Conservation (phyloP, 2,329 filamentous ascomycete genomes). For the Rhynchosporium agropyri region DNA sequence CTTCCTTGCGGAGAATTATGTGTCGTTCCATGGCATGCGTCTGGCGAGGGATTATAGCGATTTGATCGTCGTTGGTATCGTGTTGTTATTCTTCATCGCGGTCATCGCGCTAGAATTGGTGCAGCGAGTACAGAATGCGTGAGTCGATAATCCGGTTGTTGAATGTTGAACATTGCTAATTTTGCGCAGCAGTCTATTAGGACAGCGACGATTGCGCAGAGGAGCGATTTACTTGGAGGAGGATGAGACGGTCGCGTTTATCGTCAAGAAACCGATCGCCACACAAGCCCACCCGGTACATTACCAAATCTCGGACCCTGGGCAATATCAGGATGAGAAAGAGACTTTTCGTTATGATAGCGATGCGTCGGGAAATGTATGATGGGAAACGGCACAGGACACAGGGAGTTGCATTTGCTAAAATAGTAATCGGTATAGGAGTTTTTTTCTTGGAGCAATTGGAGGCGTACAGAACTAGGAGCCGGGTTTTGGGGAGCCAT, state of each 20-base stretch:
- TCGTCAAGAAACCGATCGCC: slow-evolving; percentile 28
- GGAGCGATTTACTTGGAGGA: slow-evolving; percentile 36
- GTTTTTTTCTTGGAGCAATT: background rate
- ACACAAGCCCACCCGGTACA: slow-evolving; percentile 14
- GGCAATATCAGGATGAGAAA: slow-evolving; percentile 20
- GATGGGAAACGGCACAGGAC: background rate
- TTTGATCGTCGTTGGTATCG: slow-evolving; percentile 39
- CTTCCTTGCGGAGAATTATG: slow-evolving; percentile 15
- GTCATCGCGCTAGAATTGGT: slow-evolving; percentile 35
- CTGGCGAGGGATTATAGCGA: slow-evolving; percentile 34
- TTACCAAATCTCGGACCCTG: slow-evolving; percentile 1
- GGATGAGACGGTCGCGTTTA: slow-evolving; percentile 29
- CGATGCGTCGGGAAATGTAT: slow-evolving; percentile 27
- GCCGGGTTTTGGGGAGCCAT: no score
- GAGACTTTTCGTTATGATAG: slow-evolving; percentile 27
- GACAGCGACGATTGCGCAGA: slow-evolving; percentile 3
- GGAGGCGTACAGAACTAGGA: no score
- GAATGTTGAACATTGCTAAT: no score
- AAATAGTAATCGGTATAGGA: background rate
- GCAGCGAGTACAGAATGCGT: slow-evolving; percentile 33
- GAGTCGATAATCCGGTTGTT: slow-evolving; percentile 11
- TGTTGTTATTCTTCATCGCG: slow-evolving; percentile 36
- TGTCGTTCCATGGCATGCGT: slow-evolving; percentile 19
- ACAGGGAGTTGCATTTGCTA: background rate
- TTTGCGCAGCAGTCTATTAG: background rate